Evolutionary conservation across 192 early-diverging fungal genomes (phyloP).

Genomic region (Umbelopsis vinacea): DNA sequence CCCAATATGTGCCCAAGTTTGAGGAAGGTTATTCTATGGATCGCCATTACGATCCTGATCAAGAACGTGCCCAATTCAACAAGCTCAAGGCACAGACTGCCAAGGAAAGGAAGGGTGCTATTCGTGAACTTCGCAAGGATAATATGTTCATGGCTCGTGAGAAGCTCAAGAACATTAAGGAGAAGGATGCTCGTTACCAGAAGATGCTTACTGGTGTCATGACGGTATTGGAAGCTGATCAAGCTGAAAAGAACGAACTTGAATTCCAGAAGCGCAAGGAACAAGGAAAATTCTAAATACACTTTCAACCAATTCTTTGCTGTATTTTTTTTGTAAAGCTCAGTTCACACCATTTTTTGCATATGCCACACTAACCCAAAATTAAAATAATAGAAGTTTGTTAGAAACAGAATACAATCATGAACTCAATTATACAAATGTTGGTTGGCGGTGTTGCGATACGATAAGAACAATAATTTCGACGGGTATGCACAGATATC

Average conservation of each 20-base stretch:
- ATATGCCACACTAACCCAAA: no score
- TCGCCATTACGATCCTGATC: conserved; percentile 78
- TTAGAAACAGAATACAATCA: no score
- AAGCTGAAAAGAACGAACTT: conserved; percentile 75
- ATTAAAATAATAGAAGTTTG: no score
- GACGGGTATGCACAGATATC: no score
- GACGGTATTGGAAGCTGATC: conserved; percentile 83
- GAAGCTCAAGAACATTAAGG: conserved; percentile 65
- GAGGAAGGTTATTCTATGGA: conserved; percentile 89
- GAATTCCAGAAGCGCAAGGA: conserved; percentile 62
- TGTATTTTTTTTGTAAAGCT: no score
- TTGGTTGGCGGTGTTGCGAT: no score
- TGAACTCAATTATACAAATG: no score
- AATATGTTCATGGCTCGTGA: conserved; percentile 83
- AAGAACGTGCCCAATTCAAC: conserved; percentile 69
- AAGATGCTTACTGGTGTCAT: conserved; percentile 91
- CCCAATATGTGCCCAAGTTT: conserved; percentile 90
- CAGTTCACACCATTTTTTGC: no score
- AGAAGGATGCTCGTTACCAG: conserved; percentile 84
- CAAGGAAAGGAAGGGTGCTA: conserved; percentile 93
- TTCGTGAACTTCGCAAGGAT: conserved; percentile 95
- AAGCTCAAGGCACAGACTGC: conserved; percentile 86
- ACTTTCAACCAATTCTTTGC: neutral
- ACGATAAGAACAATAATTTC: no score
- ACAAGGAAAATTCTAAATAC: conserved; percentile 29